These are phyloP conservation scores for Saururus chinensis DNA, from an alignment of 164 flowering plant species.

Conservation along the genomic window DNA sequence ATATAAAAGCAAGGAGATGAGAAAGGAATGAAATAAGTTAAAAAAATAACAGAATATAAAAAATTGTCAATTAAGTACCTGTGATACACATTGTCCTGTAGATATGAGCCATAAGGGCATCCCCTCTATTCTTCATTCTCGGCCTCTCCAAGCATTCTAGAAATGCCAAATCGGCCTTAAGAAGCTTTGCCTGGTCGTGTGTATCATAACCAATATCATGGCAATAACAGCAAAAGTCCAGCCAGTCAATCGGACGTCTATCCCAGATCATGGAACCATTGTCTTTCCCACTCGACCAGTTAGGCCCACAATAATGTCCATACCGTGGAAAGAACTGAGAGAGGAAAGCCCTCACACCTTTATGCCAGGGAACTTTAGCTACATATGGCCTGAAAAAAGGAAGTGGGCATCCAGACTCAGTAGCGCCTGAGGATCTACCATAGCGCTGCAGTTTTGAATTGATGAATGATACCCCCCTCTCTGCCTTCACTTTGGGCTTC, in stretches of 20 bases:
- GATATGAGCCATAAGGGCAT: constrained; percentile 42
- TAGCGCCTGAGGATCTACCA: constrained; percentile 10
- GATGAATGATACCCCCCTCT: constrained; percentile 26
- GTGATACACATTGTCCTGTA: constrained; percentile 81
- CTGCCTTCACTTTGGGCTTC: constrained; percentile 26
- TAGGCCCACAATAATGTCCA: constrained; percentile 96
- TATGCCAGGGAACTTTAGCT: constrained; percentile 89
- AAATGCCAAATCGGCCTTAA: constrained; percentile 86
- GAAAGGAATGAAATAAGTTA: too few species aligned
- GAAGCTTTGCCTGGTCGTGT: constrained; percentile 75
- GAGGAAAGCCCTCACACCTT: constrained; percentile 66
- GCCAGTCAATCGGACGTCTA: constrained; percentile 81
- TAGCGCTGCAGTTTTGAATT: constrained; percentile 33
- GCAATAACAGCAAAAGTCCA: constrained; percentile 92
- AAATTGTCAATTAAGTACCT: constrained; percentile 30
- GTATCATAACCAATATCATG: constrained; percentile 88
- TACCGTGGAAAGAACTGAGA: constrained; percentile 86
- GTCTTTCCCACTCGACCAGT: constrained; percentile 96
- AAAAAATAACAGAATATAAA: background rate
- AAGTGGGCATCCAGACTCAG: constrained; percentile 15
- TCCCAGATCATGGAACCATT: constrained; percentile 82
- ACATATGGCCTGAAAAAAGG: constrained; percentile 80
- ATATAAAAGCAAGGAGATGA: background rate
- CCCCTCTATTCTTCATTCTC: constrained; percentile 46
- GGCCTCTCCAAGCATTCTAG: constrained; percentile 89